phyloP scores from a whole-genome alignment of 208 protist species.

The Acanthamoeba culbertsoni region DNA sequence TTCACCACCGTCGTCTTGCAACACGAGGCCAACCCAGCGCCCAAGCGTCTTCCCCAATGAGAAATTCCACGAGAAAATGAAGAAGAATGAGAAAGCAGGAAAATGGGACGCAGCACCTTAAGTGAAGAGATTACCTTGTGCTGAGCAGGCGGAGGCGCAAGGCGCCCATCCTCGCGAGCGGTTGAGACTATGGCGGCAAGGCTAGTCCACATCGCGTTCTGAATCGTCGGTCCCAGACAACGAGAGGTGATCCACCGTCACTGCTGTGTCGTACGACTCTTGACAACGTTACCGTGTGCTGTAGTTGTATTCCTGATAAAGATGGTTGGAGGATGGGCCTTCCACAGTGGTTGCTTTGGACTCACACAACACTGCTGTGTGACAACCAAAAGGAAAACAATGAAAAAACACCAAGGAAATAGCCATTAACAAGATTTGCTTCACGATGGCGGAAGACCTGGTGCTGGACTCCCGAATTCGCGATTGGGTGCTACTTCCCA shows the following conservation, averaged over 20 bases:
- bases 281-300: too few relatives aligned
- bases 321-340: too few relatives aligned
- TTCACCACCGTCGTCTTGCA: background rate
- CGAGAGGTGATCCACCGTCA: background rate
- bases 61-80: background rate
- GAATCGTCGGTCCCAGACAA: background rate
- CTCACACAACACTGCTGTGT: too few relatives aligned
- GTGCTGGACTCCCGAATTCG: slow-evolving; percentile 92
- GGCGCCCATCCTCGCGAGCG: background rate
- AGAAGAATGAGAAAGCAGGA: background rate
- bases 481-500: slow-evolving; percentile 95
- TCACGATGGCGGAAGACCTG: slow-evolving; percentile 38
- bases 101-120: background rate
- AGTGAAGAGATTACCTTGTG: background rate
- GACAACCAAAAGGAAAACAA: too few relatives aligned
- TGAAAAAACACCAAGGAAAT: too few relatives aligned
- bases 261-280: too few relatives aligned
- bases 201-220: background rate
- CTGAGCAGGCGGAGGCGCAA: background rate
- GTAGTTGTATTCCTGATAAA: too few relatives aligned
- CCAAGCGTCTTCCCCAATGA: background rate
- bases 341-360: too few relatives aligned
- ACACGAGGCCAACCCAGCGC: background rate
- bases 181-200: background rate
- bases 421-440: too few relatives aligned